Base-by-base conservation (phyloP, 495 filamentous ascomycete species). In the Penicillium diatomitis region DNA sequence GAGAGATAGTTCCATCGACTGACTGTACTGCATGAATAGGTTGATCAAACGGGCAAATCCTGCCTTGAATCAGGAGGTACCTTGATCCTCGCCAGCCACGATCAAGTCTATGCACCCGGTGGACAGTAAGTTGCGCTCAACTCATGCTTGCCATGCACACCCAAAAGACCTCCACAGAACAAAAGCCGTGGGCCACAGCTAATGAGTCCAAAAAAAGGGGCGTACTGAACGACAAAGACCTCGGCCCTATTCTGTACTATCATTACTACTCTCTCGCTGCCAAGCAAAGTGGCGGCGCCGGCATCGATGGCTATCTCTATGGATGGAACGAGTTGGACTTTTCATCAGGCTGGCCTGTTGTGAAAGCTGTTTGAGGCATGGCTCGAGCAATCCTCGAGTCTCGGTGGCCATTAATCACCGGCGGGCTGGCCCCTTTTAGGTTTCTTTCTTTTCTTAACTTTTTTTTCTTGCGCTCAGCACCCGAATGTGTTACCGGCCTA, bases 91-190 rank as follows among this genome's bases (percentile, higher is more conserved):
- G 71, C 71, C n/a, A 76, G 70, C 8, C 81, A 87, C 48, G 79
- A 67, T 4, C 74, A 71, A 45, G 75, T 85, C 5, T 90, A 86
- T 55, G 85, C 75, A 3, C 84, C 86, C 4, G 86, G 85, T 36
- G 86, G 85, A 12, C 80, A 85, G 72, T 66, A 53, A 54, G 60
- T 63, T 29, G 34, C 3, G n/a, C 45, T 31, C 44, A 11, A 30
- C 10, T 10, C 28, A 29, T 20, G n/a, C 2, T 30, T 11, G 7
- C 20, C 11, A 27, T 32, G 8, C 0, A 33, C 8, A 20, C 12
- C 11, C 8, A 3, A 47, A 47, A 9, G 27, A 9, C n/a, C 20
- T 2, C 20, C 20, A 20, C 20, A 20, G 20, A 20, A 20, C 20
- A 20, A 20, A 20, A 20, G 20, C 20, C 20, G 20, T 0, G 20